These are phyloP conservation scores for Agarophyton chilense DNA, from an alignment of 23 red algal species.

Conservation along the genomic window DNA sequence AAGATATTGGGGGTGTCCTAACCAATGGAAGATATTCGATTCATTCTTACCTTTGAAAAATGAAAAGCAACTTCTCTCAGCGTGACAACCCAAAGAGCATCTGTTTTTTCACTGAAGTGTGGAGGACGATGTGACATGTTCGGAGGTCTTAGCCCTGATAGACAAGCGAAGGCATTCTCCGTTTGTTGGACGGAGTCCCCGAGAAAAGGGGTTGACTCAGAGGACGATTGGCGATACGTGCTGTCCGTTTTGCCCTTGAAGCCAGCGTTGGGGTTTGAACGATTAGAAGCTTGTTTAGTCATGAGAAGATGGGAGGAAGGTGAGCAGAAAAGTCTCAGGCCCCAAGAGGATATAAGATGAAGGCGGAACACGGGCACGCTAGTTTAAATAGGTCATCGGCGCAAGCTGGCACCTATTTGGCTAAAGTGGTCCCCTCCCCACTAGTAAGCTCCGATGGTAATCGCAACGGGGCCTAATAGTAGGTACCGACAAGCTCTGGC, in stretches of 20 bases:
- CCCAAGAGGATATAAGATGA: not conserved
- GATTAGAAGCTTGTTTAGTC: not conserved
- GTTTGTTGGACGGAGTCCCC: not conserved
- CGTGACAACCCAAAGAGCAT: constrained; percentile 12
- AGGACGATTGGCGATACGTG: not conserved
- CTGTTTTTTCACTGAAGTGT: not conserved
- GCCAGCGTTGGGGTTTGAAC: not conserved
- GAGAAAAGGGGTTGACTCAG: not conserved
- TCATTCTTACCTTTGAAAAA: constrained; percentile 28
- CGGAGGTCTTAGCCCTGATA: not conserved
- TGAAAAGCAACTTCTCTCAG: constrained; percentile 20
- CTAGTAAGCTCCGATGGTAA: not conserved
- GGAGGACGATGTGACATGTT: not conserved
- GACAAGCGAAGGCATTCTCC: not conserved
- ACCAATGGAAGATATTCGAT: not conserved
- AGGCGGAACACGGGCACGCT: not conserved
- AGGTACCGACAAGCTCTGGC: not conserved
- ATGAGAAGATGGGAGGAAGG: not conserved
- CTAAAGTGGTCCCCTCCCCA: constrained; percentile 11
- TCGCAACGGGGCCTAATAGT: constrained; percentile 17
- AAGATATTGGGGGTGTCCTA: not conserved
- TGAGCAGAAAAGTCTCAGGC: not conserved
- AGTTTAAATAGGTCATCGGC: constrained; percentile 12
- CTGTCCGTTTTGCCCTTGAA: not conserved
- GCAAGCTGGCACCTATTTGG: constrained; percentile 31